These are phyloP conservation scores for Psilocybe azurescens DNA, from an alignment of 768 basidiomycete species.

Conservation along the genomic window DNA sequence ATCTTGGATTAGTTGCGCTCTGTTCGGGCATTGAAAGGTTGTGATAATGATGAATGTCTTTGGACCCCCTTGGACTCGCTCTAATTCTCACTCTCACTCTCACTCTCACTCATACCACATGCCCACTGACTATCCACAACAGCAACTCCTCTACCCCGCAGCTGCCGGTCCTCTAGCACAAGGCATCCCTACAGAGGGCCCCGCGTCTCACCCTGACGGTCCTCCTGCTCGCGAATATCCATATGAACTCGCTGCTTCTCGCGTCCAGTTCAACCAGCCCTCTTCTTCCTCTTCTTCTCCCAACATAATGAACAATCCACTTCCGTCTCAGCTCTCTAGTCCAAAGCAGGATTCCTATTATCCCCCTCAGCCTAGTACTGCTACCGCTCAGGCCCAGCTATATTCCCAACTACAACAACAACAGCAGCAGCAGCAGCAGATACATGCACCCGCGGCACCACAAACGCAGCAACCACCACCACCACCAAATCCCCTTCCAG, in stretches of 20 bases:
- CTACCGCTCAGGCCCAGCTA: conserved; percentile 56
- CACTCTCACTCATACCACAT: conserved; percentile 30
- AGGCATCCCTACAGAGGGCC: conserved; percentile 47
- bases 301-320: conserved; percentile 26
- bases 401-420: conserved; percentile 53
- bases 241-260: conserved; percentile 46
- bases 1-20: conserved; percentile 21
- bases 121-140: conserved; percentile 40
- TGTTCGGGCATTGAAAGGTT: conserved; percentile 15
- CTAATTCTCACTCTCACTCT: conserved; percentile 19
- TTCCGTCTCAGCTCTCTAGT: conserved; percentile 24
- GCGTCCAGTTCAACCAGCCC: conserved; percentile 40
- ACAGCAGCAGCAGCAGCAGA: conserved; percentile 8
- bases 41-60: conserved; percentile 21
- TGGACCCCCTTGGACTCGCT: background rate
- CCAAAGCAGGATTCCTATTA: conserved; percentile 53
- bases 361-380: conserved; percentile 38
- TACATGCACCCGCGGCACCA: conserved; percentile 50
- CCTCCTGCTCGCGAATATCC: conserved; percentile 44
- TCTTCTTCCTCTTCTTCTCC: conserved; percentile 33
- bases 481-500: background rate
- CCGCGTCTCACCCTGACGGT: conserved; percentile 47
- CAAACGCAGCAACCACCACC: conserved; percentile 23
- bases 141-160: conserved; percentile 41
- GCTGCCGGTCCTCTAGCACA: conserved; percentile 45